Evolutionary conservation across 2,329 filamentous ascomycete species (phyloP).

Genomic region (Beauveria scarabaeidicola): DNA sequence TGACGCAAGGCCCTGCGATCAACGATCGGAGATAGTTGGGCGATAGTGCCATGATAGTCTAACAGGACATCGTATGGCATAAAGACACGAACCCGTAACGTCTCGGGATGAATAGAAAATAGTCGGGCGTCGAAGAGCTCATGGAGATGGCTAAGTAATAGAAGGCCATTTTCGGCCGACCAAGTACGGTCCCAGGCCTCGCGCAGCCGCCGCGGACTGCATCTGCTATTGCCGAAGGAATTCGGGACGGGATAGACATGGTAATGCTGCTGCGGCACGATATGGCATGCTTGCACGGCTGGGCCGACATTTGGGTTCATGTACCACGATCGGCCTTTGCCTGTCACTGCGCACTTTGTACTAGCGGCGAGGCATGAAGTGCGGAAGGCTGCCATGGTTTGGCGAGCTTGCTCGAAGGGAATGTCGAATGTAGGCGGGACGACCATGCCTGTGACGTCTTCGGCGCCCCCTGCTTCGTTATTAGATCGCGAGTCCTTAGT

Average conservation of each 20-base stretch:
- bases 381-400: not conserved
- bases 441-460: not conserved
- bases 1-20: slow-evolving; percentile 14
- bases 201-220: not conserved
- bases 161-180: slow-evolving; percentile 12
- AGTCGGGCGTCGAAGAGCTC: slow-evolving; percentile 16
- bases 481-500: not conserved
- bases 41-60: slow-evolving; percentile 12
- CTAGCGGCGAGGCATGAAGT: not conserved
- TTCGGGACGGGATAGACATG: not conserved
- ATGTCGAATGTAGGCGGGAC: not conserved
- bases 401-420: not conserved
- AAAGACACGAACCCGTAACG: slow-evolving; percentile 15
- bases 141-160: slow-evolving; percentile 15
- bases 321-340: not conserved
- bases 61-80: slow-evolving; percentile 14
- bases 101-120: slow-evolving; percentile 19
- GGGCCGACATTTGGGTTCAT: not conserved
- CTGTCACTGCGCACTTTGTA: not conserved
- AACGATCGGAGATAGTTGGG: slow-evolving; percentile 6
- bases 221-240: not conserved
- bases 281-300: not conserved
- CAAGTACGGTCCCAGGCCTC: not conserved
- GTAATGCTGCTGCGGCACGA: not conserved
- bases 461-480: not conserved